Percentiles rank a stretch among this genome's conserved stretches.
phyloP scores from a whole-genome alignment of 2,329 filamentous ascomycete species.

The Sporothrix pseudoabietina region DNA sequence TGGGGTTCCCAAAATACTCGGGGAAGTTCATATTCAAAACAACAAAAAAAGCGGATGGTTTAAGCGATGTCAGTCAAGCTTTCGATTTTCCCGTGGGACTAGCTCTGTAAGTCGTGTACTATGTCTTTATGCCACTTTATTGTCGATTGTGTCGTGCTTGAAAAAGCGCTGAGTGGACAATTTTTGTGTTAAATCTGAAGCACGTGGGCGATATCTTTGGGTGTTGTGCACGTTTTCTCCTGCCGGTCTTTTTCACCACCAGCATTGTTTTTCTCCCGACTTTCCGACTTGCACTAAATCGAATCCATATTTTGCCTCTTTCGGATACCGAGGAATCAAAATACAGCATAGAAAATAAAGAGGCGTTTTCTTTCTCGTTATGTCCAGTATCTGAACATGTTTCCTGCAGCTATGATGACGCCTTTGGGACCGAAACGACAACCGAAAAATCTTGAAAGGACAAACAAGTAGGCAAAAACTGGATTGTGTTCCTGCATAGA shows the following conservation, averaged over 20 bases:
- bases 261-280: neutral
- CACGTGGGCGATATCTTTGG: conserved; percentile 7
- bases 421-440: neutral
- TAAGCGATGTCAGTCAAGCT: too few relatives aligned
- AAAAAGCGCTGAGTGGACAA: neutral
- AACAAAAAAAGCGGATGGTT: neutral
- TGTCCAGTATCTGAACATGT: neutral
- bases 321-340: neutral
- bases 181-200: neutral
- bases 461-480: neutral
- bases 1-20: neutral
- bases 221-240: neutral
- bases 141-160: neutral
- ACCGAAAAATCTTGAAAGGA: neutral
- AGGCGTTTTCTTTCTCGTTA: neutral
- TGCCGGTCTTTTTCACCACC: conserved; percentile 3
- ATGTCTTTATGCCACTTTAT: neutral
- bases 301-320: neutral
- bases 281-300: neutral
- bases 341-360: neutral
- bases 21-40: neutral
- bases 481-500: neutral
- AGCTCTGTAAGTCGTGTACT: neutral
- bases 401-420: neutral
- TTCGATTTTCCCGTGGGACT: neutral